These are phyloP conservation scores for Tetrapisispora pingtungensis DNA, from an alignment of 805 yeast genomes.

Conservation along the genomic window DNA sequence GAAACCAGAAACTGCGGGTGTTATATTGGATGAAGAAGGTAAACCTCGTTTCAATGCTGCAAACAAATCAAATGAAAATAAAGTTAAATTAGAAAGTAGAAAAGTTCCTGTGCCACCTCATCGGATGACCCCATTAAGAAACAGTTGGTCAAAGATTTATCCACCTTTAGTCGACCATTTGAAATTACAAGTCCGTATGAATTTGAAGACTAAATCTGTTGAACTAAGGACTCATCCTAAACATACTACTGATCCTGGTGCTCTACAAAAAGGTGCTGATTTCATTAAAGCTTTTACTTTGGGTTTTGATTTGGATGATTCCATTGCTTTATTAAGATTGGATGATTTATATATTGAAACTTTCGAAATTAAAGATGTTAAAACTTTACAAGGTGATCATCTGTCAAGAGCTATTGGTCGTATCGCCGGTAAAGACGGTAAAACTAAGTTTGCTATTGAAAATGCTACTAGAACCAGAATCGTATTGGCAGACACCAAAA, in stretches of 20 bases:
- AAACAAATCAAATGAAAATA: conserved; percentile 43
- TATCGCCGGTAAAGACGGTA: conserved; percentile 99
- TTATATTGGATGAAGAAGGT: conserved; percentile 63
- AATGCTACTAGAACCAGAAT: conserved; percentile 97
- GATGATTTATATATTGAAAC: conserved; percentile 96
- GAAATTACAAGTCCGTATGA: conserved; percentile 93
- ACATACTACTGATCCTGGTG: conserved; percentile 81
- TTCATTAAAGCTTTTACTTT: conserved; percentile 89
- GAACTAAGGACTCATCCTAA: conserved; percentile 74
- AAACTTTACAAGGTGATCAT: conserved; percentile 92
- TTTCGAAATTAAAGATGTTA: conserved; percentile 93
- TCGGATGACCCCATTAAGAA: conserved; percentile 87
- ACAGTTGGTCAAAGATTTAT: conserved; percentile 86
- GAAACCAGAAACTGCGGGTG: conserved; percentile 24
- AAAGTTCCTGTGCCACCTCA: conserved; percentile 95
- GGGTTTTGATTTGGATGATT: conserved; percentile 95
- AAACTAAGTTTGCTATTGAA: conserved; percentile 96
- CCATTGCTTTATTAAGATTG: conserved; percentile 84
- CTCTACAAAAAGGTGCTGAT: conserved; percentile 96
- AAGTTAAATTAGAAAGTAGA: conserved; percentile 74
- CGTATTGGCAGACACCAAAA: conserved; percentile 92
- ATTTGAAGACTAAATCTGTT: conserved; percentile 74
- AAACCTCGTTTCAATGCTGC: conserved; percentile 79
- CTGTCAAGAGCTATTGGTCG: conserved; percentile 97
- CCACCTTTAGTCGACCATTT: conserved; percentile 94